A percentile compares a stretch with the other conserved stretches of the same genome.
Conservation (phyloP, 2,329 filamentous ascomycete species). For the Calonectria hongkongensis region DNA sequence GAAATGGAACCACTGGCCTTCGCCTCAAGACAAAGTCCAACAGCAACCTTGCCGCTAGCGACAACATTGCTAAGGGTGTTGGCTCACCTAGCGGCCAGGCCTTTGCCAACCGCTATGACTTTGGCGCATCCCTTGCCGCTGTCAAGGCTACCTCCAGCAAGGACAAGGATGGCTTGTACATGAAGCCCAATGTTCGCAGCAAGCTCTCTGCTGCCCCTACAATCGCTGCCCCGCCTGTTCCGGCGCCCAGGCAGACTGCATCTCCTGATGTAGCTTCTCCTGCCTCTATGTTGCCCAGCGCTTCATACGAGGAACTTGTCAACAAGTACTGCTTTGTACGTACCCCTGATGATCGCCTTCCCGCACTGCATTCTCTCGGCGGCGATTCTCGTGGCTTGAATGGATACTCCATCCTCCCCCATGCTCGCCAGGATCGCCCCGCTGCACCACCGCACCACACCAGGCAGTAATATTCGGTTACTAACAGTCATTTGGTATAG, state of each 20-base stretch:
- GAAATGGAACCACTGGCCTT: conserved; percentile 72
- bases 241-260: conserved; percentile 51
- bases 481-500: conserved; percentile 67
- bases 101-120: conserved; percentile 96
- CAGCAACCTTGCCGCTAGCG: conserved; percentile 77
- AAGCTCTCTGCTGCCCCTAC: conserved; percentile 53
- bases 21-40: conserved; percentile 83
- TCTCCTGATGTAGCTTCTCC: conserved; percentile 68
- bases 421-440: conserved; percentile 48
- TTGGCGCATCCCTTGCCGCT: conserved; percentile 92
- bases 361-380: conserved; percentile 33
- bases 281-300: conserved; percentile 80
- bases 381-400: conserved; percentile 43
- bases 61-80: conserved; percentile 73
- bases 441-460: conserved; percentile 42
- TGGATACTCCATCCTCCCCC: conserved; percentile 40
- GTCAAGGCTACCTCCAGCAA: conserved; percentile 79
- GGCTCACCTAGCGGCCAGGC: conserved; percentile 79
- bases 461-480: conserved; percentile 54
- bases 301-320: conserved; percentile 96
- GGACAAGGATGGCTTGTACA: conserved; percentile 75
- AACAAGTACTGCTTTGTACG: conserved; percentile 99
- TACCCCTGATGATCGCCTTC: conserved; percentile 69
- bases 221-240: conserved; percentile 33
- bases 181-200: conserved; percentile 68